Evolutionary conservation across 306 rosid genomes (phyloP).

Genomic region (Glycine latifolia): DNA sequence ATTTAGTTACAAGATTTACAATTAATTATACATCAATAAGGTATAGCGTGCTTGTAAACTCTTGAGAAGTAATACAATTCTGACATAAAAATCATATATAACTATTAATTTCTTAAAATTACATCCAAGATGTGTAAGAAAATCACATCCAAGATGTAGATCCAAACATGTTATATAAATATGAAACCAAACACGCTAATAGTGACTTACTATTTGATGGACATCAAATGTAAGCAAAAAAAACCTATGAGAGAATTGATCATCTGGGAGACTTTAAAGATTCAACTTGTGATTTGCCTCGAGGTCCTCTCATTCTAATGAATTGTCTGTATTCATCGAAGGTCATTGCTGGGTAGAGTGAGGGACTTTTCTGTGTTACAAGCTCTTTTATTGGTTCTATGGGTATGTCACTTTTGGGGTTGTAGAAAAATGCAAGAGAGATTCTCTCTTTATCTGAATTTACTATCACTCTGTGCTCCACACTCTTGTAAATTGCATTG

Average conservation of each 20-base stretch:
- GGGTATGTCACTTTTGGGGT: conserved; percentile 85
- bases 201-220: too few species aligned
- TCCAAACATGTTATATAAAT: too few species aligned
- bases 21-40: not conserved
- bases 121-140: too few species aligned
- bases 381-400: conserved; percentile 74
- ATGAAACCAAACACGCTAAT: too few species aligned
- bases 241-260: not conserved
- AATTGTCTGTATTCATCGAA: conserved; percentile 84
- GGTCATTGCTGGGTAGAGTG: conserved; percentile 76
- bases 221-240: too few species aligned
- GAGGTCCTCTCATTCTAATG: conserved; percentile 87
- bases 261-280: conserved; percentile 64
- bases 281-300: conserved; percentile 91
- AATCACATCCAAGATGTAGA: too few species aligned
- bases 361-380: conserved; percentile 58
- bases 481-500: conserved; percentile 84
- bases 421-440: conserved; percentile 90
- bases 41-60: not conserved
- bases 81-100: too few species aligned
- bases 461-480: conserved; percentile 92
- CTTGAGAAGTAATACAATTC: too few species aligned
- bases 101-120: too few species aligned
- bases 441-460: conserved; percentile 76
- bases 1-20: conserved; percentile 4